Percentiles rank a stretch among this genome's conserved stretches.
Evolutionary conservation across 805 yeast species (phyloP).

Genomic region (Barnettozyma californica): DNA sequence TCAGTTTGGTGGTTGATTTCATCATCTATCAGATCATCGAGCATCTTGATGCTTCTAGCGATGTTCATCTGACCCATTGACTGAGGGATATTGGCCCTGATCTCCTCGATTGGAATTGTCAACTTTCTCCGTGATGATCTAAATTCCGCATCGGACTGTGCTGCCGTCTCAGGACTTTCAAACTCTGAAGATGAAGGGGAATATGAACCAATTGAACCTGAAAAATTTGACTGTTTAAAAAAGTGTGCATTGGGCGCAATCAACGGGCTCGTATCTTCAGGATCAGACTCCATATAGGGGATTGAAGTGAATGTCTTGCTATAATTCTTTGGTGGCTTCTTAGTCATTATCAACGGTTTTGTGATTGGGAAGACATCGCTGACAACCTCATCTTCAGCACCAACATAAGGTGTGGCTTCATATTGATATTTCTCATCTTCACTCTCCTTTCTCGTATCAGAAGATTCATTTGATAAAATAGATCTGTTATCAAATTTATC

Average conservation of each 20-base stretch:
- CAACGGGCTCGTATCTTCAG: constrained; percentile 20
- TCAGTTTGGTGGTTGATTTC: constrained; percentile 17
- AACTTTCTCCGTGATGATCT: constrained; percentile 2
- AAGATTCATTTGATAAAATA: not conserved
- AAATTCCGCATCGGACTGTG: constrained; percentile 17
- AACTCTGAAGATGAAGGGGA: constrained; percentile 42
- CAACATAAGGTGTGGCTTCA: constrained; percentile 9
- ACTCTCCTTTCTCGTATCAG: not conserved
- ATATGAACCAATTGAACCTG: constrained; percentile 40
- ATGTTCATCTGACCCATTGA: constrained; percentile 37
- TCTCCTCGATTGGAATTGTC: constrained; percentile 16
- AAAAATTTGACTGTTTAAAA: constrained; percentile 26
- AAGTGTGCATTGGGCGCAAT: constrained; percentile 25
- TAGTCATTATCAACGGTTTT: constrained; percentile 18
- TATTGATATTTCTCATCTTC: constrained; percentile 4
- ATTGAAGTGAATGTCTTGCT: not conserved
- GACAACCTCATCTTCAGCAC: constrained; percentile 17
- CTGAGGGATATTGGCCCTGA: constrained; percentile 31
- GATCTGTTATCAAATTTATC: constrained; percentile 3
- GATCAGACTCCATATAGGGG: constrained; percentile 16
- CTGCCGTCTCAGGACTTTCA: constrained; percentile 31
- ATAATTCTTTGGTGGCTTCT: constrained; percentile 8
- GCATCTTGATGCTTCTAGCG: constrained; percentile 31
- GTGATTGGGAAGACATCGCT: constrained; percentile 21
- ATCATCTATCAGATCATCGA: constrained; percentile 28